A percentile compares a stretch with the other conserved stretches of the same genome.
Evolutionary conservation across 495 filamentous ascomycete genomes (phyloP).

Genomic region (Penicillium macrosclerotiorum): DNA sequence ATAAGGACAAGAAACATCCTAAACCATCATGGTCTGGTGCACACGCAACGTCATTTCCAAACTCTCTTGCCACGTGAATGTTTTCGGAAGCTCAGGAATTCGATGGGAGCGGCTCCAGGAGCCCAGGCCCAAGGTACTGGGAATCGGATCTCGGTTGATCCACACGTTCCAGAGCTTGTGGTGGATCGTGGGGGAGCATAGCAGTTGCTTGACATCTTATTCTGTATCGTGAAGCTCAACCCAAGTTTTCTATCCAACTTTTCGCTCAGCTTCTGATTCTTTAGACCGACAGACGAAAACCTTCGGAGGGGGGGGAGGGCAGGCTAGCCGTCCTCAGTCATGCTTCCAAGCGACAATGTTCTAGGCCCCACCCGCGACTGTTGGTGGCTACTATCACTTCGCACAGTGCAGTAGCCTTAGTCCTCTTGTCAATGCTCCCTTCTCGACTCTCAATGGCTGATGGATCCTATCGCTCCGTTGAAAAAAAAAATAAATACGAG

Average conservation of each 20-base stretch:
- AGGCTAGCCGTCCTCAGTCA: neutral
- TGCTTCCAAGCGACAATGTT: neutral
- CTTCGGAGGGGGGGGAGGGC: neutral
- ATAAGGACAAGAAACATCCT: too few relatives aligned
- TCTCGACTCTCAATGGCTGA: too few relatives aligned
- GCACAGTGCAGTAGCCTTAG: neutral
- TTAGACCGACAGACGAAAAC: too few relatives aligned
- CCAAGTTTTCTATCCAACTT: neutral
- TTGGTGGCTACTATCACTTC: neutral
- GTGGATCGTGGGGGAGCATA: constrained; percentile 13
- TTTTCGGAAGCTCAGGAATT: constrained; percentile 15
- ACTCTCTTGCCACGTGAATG: constrained; percentile 23
- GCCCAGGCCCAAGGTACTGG: constrained; percentile 22
- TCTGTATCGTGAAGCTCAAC: too few relatives aligned
- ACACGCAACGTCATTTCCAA: constrained; percentile 5
- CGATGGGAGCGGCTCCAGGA: constrained; percentile 5
- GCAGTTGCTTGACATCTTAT: constrained; percentile 7
- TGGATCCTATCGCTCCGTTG: too few relatives aligned
- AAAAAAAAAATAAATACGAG: neutral
- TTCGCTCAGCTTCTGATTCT: neutral
- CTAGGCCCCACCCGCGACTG: neutral
- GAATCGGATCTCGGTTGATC: constrained; percentile 29
- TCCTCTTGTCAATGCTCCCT: too few relatives aligned
- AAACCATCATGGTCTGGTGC: too few relatives aligned
- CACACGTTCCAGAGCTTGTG: constrained; percentile 22